Conservation (phyloP, 2,329 filamentous ascomycete genomes). For the Alternaria brassicicola region DNA sequence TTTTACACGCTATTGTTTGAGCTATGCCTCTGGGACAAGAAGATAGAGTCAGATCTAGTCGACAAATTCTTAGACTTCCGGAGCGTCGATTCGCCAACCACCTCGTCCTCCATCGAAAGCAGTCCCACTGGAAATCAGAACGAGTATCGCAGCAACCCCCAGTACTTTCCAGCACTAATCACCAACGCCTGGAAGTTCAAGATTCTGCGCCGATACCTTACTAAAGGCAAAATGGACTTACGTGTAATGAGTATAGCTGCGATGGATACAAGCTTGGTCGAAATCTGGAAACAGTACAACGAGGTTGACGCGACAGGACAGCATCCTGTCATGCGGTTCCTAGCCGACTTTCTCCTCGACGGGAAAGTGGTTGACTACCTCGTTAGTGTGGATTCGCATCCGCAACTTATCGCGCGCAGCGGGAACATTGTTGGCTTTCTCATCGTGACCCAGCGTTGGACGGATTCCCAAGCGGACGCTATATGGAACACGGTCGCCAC, state of each 20-base stretch:
- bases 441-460: constrained; percentile 77
- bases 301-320: constrained; percentile 42
- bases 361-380: constrained; percentile 84
- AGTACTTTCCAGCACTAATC: constrained; percentile 58
- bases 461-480: constrained; percentile 72
- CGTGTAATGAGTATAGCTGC: constrained; percentile 77
- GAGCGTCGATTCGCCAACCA: constrained; percentile 32
- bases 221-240: constrained; percentile 87
- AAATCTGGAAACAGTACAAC: constrained; percentile 62
- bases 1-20: constrained; percentile 32
- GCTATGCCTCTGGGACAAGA: constrained; percentile 37
- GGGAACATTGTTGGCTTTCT: constrained; percentile 87
- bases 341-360: constrained; percentile 71
- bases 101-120: constrained; percentile 13
- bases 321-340: constrained; percentile 66
- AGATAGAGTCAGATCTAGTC: constrained; percentile 32
- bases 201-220: constrained; percentile 73
- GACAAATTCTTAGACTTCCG: constrained; percentile 33
- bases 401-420: constrained; percentile 82
- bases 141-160: constrained; percentile 33
- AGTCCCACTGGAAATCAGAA: background rate
- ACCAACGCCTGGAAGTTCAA: constrained; percentile 72
- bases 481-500: constrained; percentile 84
- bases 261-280: constrained; percentile 74
- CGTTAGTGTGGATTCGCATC: constrained; percentile 87